These are phyloP conservation scores for Phytophthora sp. DNA, from an alignment of 352 stramenopile species.

Conservation along the genomic window DNA sequence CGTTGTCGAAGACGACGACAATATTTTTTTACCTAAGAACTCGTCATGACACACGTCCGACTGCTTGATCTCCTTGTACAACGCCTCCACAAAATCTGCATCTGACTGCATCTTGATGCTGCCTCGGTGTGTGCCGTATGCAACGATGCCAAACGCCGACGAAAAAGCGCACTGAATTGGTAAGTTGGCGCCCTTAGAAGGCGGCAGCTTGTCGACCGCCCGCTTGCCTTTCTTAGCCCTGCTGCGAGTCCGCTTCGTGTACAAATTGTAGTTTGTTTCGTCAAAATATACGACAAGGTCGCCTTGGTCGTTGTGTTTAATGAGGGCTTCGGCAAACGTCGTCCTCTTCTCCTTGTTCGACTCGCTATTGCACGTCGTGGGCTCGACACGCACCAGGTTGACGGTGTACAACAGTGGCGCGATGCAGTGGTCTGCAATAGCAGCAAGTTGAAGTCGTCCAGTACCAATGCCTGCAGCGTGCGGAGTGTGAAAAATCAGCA, in stretches of 20 bases:
- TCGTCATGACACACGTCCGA: conserved; percentile 3
- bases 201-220: not conserved
- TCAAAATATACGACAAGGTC: too few species aligned
- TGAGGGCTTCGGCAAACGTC: not conserved
- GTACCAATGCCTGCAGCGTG: not conserved
- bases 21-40: conserved; percentile 31
- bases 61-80: conserved; percentile 9
- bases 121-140: not conserved
- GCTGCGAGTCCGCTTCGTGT: too few species aligned
- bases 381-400: conserved; percentile 15
- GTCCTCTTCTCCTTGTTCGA: conserved; percentile 28
- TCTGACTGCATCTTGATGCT: conserved; percentile 35
- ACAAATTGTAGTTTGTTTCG: too few species aligned
- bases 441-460: not conserved
- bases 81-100: conserved; percentile 13
- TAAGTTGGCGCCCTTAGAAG: conserved; percentile 21
- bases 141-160: conserved; percentile 2
- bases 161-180: conserved; percentile 26
- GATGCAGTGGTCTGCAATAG: conserved; percentile 17
- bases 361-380: conserved; percentile 22
- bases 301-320: too few species aligned
- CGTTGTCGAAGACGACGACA: conserved; percentile 31
- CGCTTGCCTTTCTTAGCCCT: too few species aligned
- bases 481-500: not conserved
- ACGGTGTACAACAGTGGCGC: conserved; percentile 20